phyloP scores from a whole-genome alignment of 2,329 filamentous ascomycete species.

The Fusarium ramigenum region DNA sequence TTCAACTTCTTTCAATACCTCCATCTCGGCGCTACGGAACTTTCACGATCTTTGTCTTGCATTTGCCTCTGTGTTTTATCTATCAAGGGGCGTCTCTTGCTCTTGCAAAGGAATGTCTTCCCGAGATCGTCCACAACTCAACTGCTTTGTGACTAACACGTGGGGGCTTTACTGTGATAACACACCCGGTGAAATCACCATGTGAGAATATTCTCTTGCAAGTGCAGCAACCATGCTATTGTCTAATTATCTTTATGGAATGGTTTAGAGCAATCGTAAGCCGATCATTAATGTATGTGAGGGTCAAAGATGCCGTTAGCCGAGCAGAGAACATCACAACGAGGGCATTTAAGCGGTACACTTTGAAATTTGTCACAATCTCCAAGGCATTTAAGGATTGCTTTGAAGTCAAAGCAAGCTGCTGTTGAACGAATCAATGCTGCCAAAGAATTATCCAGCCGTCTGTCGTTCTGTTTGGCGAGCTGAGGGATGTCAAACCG shows the following conservation, averaged over 20 bases:
- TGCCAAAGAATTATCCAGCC: neutral
- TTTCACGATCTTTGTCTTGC: conserved; percentile 4
- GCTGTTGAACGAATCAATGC: neutral
- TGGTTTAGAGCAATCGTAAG: neutral
- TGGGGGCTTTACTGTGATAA: neutral
- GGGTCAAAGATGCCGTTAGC: neutral
- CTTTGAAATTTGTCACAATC: neutral
- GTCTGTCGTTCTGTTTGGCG: neutral
- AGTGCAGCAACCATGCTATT: neutral
- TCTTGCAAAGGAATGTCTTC: conserved; percentile 8
- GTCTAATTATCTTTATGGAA: neutral
- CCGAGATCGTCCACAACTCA: conserved; percentile 4
- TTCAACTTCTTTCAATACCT: neutral
- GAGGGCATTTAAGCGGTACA: neutral
- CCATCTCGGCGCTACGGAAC: conserved; percentile 3
- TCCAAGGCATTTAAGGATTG: neutral
- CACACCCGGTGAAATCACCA: neutral
- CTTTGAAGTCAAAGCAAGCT: neutral
- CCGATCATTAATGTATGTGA: neutral
- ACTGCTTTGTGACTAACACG: neutral
- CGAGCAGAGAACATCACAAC: neutral
- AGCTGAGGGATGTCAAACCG: neutral
- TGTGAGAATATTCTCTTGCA: neutral
- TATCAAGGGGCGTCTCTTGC: neutral
- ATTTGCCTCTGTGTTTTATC: neutral